Evolutionary conservation across 2,329 filamentous ascomycete species (phyloP).

Genomic region (Claviceps pazoutovae): DNA sequence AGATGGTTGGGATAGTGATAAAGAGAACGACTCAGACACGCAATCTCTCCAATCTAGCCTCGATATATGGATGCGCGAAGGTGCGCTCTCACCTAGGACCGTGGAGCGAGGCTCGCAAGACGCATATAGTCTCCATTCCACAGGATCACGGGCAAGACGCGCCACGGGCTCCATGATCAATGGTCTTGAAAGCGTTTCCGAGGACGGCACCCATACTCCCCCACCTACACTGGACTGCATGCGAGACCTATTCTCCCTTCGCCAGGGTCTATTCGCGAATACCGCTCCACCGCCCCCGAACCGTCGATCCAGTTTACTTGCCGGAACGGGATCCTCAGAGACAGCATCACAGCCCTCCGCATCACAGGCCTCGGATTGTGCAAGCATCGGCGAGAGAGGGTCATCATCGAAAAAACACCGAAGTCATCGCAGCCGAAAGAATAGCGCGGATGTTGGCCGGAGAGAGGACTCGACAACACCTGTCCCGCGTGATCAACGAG

Average conservation of each 20-base stretch:
- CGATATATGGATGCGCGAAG: slow-evolving; percentile 46
- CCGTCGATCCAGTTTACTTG: slow-evolving; percentile 39
- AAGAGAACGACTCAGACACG: slow-evolving; percentile 21
- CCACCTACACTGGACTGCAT: slow-evolving; percentile 25
- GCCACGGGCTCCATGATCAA: slow-evolving; percentile 29
- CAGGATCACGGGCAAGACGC: slow-evolving; percentile 27
- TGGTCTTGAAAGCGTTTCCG: slow-evolving; percentile 15
- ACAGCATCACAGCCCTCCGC: slow-evolving; percentile 9
- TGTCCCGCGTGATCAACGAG: slow-evolving; percentile 11
- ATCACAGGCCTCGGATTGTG: slow-evolving; percentile 7
- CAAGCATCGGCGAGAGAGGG: not conserved
- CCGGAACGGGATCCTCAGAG: slow-evolving; percentile 24
- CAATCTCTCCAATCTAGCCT: slow-evolving; percentile 34
- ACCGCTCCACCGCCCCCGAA: slow-evolving; percentile 34
- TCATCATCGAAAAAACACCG: slow-evolving; percentile 11
- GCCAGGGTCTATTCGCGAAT: slow-evolving; percentile 24
- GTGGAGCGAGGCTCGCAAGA: slow-evolving; percentile 31
- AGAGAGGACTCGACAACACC: slow-evolving; percentile 14
- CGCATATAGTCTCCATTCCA: slow-evolving; percentile 37
- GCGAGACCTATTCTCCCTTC: slow-evolving; percentile 30
- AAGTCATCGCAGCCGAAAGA: slow-evolving; percentile 9
- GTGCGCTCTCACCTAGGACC: slow-evolving; percentile 25
- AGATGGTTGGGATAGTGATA: slow-evolving; percentile 29
- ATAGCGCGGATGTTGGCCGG: slow-evolving; percentile 19
- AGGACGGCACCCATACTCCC: slow-evolving; percentile 13